phyloP scores from a whole-genome alignment of 2,329 filamentous ascomycete species.

The Pseudogymnoascus destructans region DNA sequence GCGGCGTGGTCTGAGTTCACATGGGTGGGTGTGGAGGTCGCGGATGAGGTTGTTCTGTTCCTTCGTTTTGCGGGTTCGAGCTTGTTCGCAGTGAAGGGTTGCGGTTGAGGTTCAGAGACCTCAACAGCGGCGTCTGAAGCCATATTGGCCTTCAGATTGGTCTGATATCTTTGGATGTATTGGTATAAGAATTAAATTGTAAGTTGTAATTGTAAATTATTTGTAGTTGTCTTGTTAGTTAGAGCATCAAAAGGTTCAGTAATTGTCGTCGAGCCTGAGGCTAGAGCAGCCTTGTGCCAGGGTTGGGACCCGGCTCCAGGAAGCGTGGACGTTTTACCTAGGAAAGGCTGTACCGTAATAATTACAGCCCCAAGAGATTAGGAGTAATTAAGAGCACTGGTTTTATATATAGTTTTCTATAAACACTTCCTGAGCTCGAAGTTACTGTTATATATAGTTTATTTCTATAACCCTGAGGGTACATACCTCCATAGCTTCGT shows the following conservation, averaged over 20 bases:
- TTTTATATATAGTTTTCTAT: not conserved
- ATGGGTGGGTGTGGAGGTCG: conserved; percentile 20
- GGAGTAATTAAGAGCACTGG: not conserved
- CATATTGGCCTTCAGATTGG: conserved; percentile 22
- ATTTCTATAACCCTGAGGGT: not conserved
- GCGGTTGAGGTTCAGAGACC: conserved; percentile 23
- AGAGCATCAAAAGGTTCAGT: not conserved
- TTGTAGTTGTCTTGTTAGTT: not conserved
- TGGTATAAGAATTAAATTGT: not conserved
- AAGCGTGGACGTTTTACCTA: not conserved
- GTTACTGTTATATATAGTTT: not conserved
- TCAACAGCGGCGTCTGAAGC: conserved; percentile 25
- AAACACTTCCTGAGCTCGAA: too few species aligned
- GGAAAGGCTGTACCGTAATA: not conserved
- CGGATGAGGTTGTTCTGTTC: conserved; percentile 9
- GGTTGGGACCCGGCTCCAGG: not conserved
- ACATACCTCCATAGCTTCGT: not conserved
- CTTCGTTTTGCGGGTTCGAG: conserved; percentile 30
- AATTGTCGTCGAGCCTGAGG: not conserved
- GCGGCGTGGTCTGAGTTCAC: not conserved
- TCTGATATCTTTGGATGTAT: not conserved
- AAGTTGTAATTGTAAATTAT: conserved; percentile 1
- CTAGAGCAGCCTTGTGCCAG: not conserved
- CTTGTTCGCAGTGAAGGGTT: conserved; percentile 31
- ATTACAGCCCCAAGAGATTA: not conserved